Base-by-base conservation (phyloP, 352 stramenopile genomes). In the Phytophthora multivora region DNA sequence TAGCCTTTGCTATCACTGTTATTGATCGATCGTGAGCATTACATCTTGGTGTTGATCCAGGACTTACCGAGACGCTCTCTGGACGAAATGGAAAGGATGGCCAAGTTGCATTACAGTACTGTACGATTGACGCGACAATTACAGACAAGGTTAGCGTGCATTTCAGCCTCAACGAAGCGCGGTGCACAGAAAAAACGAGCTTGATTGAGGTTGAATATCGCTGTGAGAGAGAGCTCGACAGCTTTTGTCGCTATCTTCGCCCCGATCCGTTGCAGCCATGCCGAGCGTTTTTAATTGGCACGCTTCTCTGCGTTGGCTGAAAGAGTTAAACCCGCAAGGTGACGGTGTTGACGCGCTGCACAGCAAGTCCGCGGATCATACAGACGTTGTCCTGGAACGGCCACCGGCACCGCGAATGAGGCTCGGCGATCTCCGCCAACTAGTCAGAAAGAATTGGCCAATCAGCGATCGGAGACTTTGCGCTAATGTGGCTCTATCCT, bases 341-440 rank as follows among this genome's bases (percentile, higher is more conserved):
- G 26, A 9, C 47, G 36, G 16, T 16, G 28, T 48, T 52, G 51
- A 52, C 38, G 30, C 51, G 39, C 36, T 47, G 45, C 61, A 65
- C 61, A 69, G 61, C 54, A 65, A 65, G 61, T 31, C n/a, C 31
- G 19, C 41, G 16, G 47, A 65, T 54, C 61, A 65, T 59, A 47
- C 52, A 52, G 45, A 60, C 52, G 60, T 42, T 64, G 46, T n/a
- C 19, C 39, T 67, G 59, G 59, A 67, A 64, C 56, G 8, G 41
- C 28, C 38, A 18, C 5, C 9, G 51, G 43, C 43, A 63, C 36
- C 51, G 39, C 51, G 38, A 68, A 51, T 46, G 26, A 7, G 52
- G 31, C 18, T 4, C 52, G 54, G 52, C 51, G 19, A 5, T 46
- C 21, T 9, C 51, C 43, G 55, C 28, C 59, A 47, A 61, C 42